Conservation (phyloP, 2,329 filamentous ascomycete genomes). For the Cercospora nicotianae region DNA sequence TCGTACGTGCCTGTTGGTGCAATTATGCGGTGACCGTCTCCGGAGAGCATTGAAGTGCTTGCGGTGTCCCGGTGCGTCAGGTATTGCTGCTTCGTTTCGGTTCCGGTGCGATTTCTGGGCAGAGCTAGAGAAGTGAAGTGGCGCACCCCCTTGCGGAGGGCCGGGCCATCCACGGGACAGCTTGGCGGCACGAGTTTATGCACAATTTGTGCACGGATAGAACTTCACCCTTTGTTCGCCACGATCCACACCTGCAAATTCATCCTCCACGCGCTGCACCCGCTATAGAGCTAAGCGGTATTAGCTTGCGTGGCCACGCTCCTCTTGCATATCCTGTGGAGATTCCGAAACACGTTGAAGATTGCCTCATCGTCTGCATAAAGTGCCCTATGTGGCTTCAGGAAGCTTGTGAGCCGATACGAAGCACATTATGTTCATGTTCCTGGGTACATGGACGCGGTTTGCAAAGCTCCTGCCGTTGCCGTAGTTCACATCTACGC, state of each 20-base stretch:
- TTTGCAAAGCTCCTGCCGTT: neutral
- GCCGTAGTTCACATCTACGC: neutral
- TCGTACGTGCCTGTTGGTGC: neutral
- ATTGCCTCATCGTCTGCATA: slow-evolving; percentile 1
- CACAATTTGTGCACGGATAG: slow-evolving; percentile 2
- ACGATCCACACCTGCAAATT: neutral
- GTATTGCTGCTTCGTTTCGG: neutral
- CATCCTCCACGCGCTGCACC: neutral
- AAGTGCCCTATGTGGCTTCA: neutral
- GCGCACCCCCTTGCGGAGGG: neutral
- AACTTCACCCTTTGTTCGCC: neutral
- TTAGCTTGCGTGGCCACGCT: neutral
- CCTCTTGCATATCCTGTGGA: neutral
- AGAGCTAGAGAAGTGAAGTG: neutral
- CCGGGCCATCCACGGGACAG: neutral
- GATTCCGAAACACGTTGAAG: neutral
- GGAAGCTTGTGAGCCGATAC: neutral
- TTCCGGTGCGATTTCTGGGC: neutral
- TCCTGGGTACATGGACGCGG: neutral
- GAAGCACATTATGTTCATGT: neutral
- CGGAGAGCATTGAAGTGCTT: neutral
- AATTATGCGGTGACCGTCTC: neutral
- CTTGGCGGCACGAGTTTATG: slow-evolving; percentile 1
- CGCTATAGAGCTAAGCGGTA: neutral
- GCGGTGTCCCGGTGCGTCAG: neutral